Conservation (phyloP, 78 protist species). For the Dictyostelium firmibasis region DNA sequence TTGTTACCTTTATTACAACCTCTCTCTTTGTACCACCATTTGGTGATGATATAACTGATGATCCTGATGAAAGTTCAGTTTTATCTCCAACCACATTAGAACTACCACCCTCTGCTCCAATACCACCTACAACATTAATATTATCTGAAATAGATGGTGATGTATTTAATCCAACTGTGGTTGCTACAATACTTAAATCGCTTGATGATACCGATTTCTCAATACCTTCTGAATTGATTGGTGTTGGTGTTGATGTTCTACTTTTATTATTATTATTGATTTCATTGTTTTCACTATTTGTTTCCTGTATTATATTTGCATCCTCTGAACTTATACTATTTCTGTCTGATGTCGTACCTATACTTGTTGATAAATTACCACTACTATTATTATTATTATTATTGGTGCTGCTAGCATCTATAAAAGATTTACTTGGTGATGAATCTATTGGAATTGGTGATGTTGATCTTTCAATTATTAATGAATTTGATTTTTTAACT, state of each 20-base stretch:
- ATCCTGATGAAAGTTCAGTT: not conserved
- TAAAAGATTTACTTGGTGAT: not conserved
- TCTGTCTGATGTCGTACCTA: not conserved
- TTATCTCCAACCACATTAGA: not conserved
- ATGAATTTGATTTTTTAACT: constrained; percentile 16
- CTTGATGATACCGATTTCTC: not conserved
- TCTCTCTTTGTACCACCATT: constrained; percentile 49
- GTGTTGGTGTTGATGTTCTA: constrained; percentile 23
- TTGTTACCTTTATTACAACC: constrained; percentile 58
- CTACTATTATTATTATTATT: not conserved
- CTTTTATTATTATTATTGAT: not conserved
- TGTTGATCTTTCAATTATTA: constrained; percentile 12
- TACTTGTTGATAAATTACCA: not conserved
- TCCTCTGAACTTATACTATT: not conserved
- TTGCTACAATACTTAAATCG: not conserved
- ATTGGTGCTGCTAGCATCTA: not conserved
- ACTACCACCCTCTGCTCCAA: not conserved
- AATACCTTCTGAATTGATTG: not conserved
- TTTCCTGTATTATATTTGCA: not conserved
- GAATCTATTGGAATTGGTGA: not conserved
- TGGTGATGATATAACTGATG: not conserved
- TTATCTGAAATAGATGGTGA: constrained; percentile 6
- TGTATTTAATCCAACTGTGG: not conserved
- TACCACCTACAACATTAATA: not conserved
- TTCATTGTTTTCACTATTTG: not conserved